Conservation (phyloP, 2,329 filamentous ascomycete species). For the Fusarium anguioides region DNA sequence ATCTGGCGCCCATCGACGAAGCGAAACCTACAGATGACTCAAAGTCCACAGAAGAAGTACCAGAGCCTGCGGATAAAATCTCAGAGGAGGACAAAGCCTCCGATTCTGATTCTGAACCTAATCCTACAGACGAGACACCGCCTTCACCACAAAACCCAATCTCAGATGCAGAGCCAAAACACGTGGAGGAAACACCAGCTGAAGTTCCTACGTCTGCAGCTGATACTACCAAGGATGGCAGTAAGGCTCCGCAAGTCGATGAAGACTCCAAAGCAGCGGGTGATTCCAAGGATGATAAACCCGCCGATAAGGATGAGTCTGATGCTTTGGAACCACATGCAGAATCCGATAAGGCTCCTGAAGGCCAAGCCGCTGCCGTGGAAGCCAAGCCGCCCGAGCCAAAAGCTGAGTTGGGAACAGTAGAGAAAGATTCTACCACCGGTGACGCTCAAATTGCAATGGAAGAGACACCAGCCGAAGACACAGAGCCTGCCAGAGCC, state of each 20-base stretch:
- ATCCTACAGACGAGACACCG: not conserved
- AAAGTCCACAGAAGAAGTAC: not conserved
- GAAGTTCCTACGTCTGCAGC: not conserved
- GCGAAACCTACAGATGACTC: not conserved
- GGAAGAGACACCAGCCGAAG: not conserved
- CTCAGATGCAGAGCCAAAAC: not conserved
- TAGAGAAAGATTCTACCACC: not conserved
- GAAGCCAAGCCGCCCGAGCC: not conserved
- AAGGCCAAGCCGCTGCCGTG: not conserved
- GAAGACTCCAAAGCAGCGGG: not conserved
- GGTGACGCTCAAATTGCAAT: not conserved
- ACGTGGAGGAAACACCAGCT: not conserved
- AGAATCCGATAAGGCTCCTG: slow-evolving; percentile 1
- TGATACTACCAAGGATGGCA: slow-evolving; percentile 6
- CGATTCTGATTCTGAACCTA: slow-evolving; percentile 8
- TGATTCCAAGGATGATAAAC: slow-evolving; percentile 4
- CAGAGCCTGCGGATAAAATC: not conserved
- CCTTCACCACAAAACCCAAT: not conserved
- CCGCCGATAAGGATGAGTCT: not conserved
- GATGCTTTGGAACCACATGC: not conserved
- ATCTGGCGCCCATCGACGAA: not conserved
- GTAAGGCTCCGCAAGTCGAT: not conserved
- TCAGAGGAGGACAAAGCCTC: not conserved
- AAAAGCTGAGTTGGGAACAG: not conserved
- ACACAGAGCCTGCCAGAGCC: not conserved